These are phyloP conservation scores for Chlamydomonas applanata DNA, from an alignment of 139 green algal genomes.

Conservation along the genomic window DNA sequence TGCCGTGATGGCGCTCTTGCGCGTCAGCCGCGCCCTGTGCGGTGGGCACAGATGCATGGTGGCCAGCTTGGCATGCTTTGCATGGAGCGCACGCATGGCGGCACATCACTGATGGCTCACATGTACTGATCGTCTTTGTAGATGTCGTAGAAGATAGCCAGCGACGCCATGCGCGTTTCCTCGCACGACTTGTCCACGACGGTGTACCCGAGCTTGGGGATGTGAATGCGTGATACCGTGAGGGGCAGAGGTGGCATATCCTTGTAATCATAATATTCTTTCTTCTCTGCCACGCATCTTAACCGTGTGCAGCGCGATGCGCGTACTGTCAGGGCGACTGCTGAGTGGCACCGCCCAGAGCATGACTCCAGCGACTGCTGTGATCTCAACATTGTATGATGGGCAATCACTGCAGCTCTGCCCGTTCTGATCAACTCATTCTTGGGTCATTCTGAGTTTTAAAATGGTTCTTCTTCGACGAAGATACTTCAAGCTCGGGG, in stretches of 20 bases:
- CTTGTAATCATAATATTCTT: constrained; percentile 61
- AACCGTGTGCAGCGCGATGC: background rate
- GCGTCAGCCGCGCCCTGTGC: constrained; percentile 16
- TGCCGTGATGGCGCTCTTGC: constrained; percentile 48
- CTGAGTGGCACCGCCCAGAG: background rate
- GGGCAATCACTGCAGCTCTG: background rate
- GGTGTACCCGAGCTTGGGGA: constrained; percentile 49
- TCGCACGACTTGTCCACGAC: constrained; percentile 36
- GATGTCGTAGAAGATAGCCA: constrained; percentile 67
- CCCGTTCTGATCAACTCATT: background rate
- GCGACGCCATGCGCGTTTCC: constrained; percentile 38
- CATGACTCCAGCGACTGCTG: background rate
- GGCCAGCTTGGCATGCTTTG: background rate
- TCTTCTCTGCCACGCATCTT: background rate
- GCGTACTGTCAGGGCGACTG: background rate
- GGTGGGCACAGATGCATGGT: background rate
- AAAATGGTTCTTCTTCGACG: too few species aligned
- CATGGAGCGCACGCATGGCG: background rate
- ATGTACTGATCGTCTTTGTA: constrained; percentile 60
- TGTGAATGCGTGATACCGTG: constrained; percentile 39
- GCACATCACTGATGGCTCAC: background rate
- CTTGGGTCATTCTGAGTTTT: too few species aligned
- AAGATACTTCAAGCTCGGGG: too few species aligned
- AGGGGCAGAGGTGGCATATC: constrained; percentile 57
- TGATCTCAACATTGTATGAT: background rate